Evolutionary conservation across 768 basidiomycete genomes (phyloP), one percentile per base, ranked within the genome.

Genomic region (Pluteus cervinus): DNA sequence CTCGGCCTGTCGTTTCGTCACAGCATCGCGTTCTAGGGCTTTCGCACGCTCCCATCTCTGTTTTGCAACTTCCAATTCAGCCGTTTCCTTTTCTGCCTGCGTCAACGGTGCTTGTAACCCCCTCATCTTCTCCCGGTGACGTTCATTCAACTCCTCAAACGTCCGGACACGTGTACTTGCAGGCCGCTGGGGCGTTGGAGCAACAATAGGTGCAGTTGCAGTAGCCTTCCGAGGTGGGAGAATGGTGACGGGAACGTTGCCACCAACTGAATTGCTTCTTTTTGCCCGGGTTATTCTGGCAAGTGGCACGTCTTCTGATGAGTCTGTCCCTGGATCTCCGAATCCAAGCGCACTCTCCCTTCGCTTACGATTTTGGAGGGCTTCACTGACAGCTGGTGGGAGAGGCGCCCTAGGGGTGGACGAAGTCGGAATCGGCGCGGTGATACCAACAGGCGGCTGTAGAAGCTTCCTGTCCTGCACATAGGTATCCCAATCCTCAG

Each of bases 401-500:
- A 88, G 70, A 4, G 79, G 67, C 20, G 72, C 58, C 35, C 76
- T 68, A 20, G 67, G 60, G 23, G 66, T 43, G 18, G 73, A 65
- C 6, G 75, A 73, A n/a, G 81, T 77, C 5, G 69, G 61, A 49
- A 91, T 89, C 1, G 88, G 86, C n/a, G 79, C 69, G 11, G 86
- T 76, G 29, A 87, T 72, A 5, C 88, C 86, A 14, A 80, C 72
- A 7, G 88, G 87, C 29, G 89, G 88, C 50, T 87, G 85, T 43
- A 92, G 60, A 11, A 96, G 68, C 53, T 84, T 88, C 39, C 91
- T 76, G 34, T 93, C 87, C 30, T 78, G 79, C 33, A 91, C 72
- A 56, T 96, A 94, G 29, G 73, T 61, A 44, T 93, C 85, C 91
- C 91, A 96, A 46, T 86, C 81, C n/a, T 75, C 69, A 29, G 85